These are phyloP conservation scores for Coniochaeta sp. DNA, from an alignment of 2,329 filamentous ascomycete genomes.

Conservation along the genomic window DNA sequence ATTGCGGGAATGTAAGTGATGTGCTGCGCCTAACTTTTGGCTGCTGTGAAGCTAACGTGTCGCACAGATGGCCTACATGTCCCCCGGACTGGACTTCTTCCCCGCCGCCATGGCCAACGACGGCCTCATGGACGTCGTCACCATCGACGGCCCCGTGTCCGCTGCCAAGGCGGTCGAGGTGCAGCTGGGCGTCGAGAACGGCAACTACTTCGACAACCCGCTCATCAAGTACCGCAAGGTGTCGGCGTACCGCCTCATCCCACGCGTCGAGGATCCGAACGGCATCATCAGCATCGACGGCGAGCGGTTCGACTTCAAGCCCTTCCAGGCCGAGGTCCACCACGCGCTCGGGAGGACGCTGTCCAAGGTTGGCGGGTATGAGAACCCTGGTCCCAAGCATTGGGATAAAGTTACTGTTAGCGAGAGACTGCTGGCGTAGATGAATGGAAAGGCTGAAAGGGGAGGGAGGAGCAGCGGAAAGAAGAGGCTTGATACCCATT, in stretches of 20 bases:
- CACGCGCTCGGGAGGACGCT: conserved; percentile 76
- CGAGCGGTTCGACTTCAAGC: conserved; percentile 77
- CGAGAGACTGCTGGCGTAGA: conserved; percentile 2
- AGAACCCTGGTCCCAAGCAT: conserved; percentile 47
- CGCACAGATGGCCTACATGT: conserved; percentile 78
- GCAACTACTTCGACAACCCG: conserved; percentile 71
- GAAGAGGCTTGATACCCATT: conserved; percentile 17
- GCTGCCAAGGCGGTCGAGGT: conserved; percentile 60
- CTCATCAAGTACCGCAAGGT: conserved; percentile 79
- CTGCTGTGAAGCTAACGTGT: background rate
- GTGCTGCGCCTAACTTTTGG: background rate
- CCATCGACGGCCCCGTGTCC: conserved; percentile 68
- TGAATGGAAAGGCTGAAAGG: background rate
- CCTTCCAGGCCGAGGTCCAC: conserved; percentile 89
- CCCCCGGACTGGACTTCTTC: conserved; percentile 82
- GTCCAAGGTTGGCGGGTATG: conserved; percentile 67
- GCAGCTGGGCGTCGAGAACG: conserved; percentile 64
- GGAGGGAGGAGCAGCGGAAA: background rate
- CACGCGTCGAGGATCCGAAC: conserved; percentile 54
- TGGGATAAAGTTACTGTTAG: conserved; percentile 33
- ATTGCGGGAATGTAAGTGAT: conserved; percentile 70
- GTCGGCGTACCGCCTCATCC: conserved; percentile 77
- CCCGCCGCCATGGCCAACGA: conserved; percentile 74
- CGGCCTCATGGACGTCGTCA: conserved; percentile 78
- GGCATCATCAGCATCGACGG: conserved; percentile 95